Evolutionary conservation across 805 yeast species (phyloP).

Genomic region (Yamadazyma laniorum): DNA sequence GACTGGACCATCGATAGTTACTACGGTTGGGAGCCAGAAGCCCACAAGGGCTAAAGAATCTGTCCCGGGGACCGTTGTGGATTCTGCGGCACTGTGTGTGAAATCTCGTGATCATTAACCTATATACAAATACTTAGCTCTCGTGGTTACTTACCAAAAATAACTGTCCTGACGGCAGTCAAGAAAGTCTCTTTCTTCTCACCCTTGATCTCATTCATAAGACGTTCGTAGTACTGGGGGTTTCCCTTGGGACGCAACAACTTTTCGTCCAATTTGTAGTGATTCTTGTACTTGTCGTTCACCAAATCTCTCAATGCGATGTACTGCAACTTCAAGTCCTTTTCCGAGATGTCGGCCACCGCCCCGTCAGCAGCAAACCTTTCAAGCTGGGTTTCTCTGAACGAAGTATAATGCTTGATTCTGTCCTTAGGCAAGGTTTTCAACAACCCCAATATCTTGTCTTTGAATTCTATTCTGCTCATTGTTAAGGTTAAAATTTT

Average conservation of each 20-base stretch:
- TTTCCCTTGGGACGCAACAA: slow-evolving; percentile 80
- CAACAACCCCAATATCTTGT: slow-evolving; percentile 54
- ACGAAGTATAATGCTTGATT: slow-evolving; percentile 65
- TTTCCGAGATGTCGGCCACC: slow-evolving; percentile 43
- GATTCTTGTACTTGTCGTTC: slow-evolving; percentile 59
- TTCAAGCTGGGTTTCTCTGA: slow-evolving; percentile 61
- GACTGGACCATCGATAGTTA: no score
- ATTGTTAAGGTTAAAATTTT: slow-evolving; percentile 13
- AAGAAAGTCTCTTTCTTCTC: slow-evolving; percentile 64
- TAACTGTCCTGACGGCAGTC: slow-evolving; percentile 69
- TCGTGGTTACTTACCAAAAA: slow-evolving; percentile 70
- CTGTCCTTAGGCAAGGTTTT: slow-evolving; percentile 69
- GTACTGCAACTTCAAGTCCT: slow-evolving; percentile 57
- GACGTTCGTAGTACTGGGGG: slow-evolving; percentile 71
- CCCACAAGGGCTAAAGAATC: no score
- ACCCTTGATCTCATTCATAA: slow-evolving; percentile 68
- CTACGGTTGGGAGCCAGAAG: no score
- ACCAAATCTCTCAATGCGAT: slow-evolving; percentile 55
- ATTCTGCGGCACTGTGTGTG: no score
- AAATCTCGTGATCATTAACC: neutral
- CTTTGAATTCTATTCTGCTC: slow-evolving; percentile 49
- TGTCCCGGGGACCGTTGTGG: no score
- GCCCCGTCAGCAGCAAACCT: slow-evolving; percentile 33
- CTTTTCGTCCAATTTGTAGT: slow-evolving; percentile 64
- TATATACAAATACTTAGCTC: slow-evolving; percentile 2